Evolutionary conservation across 192 early-diverging fungal genomes (phyloP).

Genomic region (Allomyces javanicus): DNA sequence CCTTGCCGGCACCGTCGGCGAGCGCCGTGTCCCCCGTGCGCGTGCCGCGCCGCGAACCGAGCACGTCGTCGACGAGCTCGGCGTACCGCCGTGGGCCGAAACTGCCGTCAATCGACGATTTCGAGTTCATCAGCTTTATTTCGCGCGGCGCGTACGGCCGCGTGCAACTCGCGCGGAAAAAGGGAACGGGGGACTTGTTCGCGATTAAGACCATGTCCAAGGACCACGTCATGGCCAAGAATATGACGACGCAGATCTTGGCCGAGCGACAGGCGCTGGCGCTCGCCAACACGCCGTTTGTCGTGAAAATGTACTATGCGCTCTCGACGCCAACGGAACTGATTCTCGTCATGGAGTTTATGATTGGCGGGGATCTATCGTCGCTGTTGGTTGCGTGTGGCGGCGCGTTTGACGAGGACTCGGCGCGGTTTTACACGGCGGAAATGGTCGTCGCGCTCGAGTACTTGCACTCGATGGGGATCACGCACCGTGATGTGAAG

Average conservation of each 20-base stretch:
- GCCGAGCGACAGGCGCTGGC: slow-evolving; percentile 72
- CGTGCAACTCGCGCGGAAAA: slow-evolving; percentile 69
- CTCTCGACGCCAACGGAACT: slow-evolving; percentile 75
- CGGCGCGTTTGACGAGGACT: slow-evolving; percentile 57
- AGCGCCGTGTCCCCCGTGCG: no score
- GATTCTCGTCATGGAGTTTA: slow-evolving; percentile 79
- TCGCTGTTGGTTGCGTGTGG: slow-evolving; percentile 44
- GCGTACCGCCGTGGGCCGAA: slow-evolving; percentile 16
- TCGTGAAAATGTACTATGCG: slow-evolving; percentile 82
- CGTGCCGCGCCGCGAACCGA: no score
- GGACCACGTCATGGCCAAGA: slow-evolving; percentile 83
- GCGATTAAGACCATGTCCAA: slow-evolving; percentile 87
- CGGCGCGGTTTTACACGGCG: slow-evolving; percentile 72
- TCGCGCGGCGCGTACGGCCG: slow-evolving; percentile 88
- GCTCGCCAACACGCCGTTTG: slow-evolving; percentile 58
- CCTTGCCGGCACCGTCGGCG: no score
- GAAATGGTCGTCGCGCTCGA: slow-evolving; percentile 78
- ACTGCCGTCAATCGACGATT: slow-evolving; percentile 74
- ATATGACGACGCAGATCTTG: slow-evolving; percentile 82
- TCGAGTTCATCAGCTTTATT: slow-evolving; percentile 86
- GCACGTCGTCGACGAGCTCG: no score
- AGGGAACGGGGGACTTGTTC: slow-evolving; percentile 68
- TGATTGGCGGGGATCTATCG: slow-evolving; percentile 72
- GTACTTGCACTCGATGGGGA: slow-evolving; percentile 76
- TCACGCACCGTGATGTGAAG: slow-evolving; percentile 69